A percentile compares a stretch with the other conserved stretches of the same genome.
Evolutionary conservation across 192 early-diverging fungal genomes (phyloP).

Genomic region (Linderina pennispora): DNA sequence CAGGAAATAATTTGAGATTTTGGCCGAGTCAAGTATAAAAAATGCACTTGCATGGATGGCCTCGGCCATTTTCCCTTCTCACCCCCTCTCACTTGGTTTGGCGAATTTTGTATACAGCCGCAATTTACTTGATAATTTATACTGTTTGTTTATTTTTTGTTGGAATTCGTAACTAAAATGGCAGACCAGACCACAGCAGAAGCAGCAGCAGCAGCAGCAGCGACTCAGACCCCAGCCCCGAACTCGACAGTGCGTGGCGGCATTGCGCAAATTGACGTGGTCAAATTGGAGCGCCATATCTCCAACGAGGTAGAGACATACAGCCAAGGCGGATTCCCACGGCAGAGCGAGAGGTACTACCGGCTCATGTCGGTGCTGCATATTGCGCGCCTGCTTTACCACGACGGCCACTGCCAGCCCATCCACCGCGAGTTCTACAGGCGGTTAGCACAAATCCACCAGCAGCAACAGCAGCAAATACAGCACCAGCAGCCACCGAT

Average conservation of each 20-base stretch:
- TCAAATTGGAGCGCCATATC: conserved; percentile 29
- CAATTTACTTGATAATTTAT: no score
- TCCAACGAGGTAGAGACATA: conserved; percentile 38
- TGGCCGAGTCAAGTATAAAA: no score
- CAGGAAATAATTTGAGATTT: no score
- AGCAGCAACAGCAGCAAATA: conserved; percentile 26
- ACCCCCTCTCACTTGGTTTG: no score
- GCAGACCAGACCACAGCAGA: not conserved
- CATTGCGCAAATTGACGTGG: conserved; percentile 36
- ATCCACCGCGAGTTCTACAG: conserved; percentile 46
- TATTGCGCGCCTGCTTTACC: conserved; percentile 42
- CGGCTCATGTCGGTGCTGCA: conserved; percentile 47
- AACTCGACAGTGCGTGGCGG: conserved; percentile 33
- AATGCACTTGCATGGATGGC: no score
- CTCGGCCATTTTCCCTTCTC: no score
- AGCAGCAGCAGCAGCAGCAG: conserved; percentile 1
- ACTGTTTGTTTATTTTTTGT: no score
- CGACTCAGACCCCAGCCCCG: not conserved
- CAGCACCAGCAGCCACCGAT: conserved; percentile 4
- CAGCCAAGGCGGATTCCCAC: conserved; percentile 39
- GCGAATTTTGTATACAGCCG: no score
- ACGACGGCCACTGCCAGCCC: conserved; percentile 43
- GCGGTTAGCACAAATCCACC: conserved; percentile 44
- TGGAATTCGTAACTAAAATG: no score
- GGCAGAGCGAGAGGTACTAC: conserved; percentile 47